Conservation (phyloP, 2,329 filamentous ascomycete species). For the Gremmenia infestans region DNA sequence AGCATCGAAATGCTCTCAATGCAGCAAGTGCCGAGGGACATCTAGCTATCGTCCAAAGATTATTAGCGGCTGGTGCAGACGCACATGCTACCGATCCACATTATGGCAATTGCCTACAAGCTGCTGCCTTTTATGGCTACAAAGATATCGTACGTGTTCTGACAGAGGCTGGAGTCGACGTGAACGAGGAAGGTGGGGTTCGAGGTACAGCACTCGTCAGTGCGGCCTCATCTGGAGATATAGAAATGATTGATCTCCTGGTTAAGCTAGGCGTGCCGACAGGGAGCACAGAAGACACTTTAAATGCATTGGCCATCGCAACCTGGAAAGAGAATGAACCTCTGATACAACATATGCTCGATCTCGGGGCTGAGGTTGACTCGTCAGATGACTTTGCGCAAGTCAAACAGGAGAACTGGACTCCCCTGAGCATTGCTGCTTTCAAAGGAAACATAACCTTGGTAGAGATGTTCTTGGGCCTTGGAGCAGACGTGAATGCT, state of each 20-base stretch:
- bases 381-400: neutral
- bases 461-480: neutral
- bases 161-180: neutral
- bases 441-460: constrained; percentile 7
- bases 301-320: neutral
- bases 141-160: neutral
- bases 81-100: neutral
- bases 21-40: neutral
- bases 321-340: neutral
- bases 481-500: constrained; percentile 13
- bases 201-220: neutral
- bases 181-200: neutral
- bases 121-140: neutral
- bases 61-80: neutral
- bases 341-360: neutral
- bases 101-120: neutral
- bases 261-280: neutral
- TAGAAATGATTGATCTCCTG: neutral
- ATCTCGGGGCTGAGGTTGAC: neutral
- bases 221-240: neutral
- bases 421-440: constrained; percentile 24
- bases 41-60: neutral
- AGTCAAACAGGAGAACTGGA: neutral
- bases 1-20: neutral
- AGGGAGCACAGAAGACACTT: neutral